Evolutionary conservation across 768 basidiomycete genomes (phyloP), one percentile per base, ranked within the genome.

Genomic region (Cystobasidium onofrii): DNA sequence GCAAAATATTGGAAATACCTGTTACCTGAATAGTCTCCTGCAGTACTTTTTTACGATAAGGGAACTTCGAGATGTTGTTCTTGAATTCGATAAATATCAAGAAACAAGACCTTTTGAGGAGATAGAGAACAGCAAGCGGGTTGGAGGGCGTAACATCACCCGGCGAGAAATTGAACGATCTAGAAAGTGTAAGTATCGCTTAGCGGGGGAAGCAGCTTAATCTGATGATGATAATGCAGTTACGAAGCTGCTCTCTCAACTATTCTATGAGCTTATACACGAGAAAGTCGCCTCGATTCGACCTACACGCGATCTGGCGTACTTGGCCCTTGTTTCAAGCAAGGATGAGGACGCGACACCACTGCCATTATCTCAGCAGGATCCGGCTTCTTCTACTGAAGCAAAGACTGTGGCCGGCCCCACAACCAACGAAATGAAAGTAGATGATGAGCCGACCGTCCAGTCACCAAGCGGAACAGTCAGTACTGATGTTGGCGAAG

Each of bases 31-130:
- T 81, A 95, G 93, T 76, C 90, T 90, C 17, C 83, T 98, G 13
- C 79, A 95, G 89, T 96, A 95, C 80, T 94, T 96, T 80, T 95
- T 92, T 80, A 95, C 92, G n/a, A 92, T 96, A 81, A 89, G 87
- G 79, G 90, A 93, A 41, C 85, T 96, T 31, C 86, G 93, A 36
- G 87, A 88, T 23, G 88, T 89, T 6, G 87, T 95, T 10, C 73
- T 83, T 82, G 34, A 86, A 85, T 23, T 84, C 88, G 83, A 89
- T 75, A 90, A 92, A 77, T 43, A 69, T 33, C 43, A 64, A 41
- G 55, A 67, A 52, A 39, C 43, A 20, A 63, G 43, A 29, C 29
- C 57, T 20, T 60, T 17, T 20, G 62, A 75, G n/a, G 63, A 71
- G 25, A 3, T 71, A 23, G 81, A 92, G 55, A 88, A 88, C 80